These are phyloP conservation scores for Hanseniaspora guilliermondii DNA, from an alignment of 805 yeast species.

Conservation along the genomic window DNA sequence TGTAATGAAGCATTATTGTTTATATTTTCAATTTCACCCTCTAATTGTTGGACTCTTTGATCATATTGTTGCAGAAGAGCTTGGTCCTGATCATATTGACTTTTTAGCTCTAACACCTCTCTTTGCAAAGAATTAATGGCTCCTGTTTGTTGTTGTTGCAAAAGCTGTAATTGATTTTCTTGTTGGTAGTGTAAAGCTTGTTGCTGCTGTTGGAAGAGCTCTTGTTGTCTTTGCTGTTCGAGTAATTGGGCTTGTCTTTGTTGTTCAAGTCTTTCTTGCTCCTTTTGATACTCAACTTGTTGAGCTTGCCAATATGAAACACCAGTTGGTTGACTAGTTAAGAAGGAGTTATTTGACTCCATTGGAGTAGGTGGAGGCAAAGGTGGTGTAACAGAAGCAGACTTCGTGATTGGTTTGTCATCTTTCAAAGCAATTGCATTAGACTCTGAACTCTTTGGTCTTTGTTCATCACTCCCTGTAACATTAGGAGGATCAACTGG, in stretches of 20 bases:
- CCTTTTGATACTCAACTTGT: constrained; percentile 57
- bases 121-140: constrained; percentile 71
- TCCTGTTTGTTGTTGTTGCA: constrained; percentile 65
- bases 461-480: constrained; percentile 20
- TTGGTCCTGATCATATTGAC: constrained; percentile 80
- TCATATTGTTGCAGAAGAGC: constrained; percentile 77
- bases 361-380: constrained; percentile 25
- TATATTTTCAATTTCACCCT: constrained; percentile 51
- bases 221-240: constrained; percentile 61
- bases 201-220: constrained; percentile 50
- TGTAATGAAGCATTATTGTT: constrained; percentile 60
- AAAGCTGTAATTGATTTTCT: constrained; percentile 35
- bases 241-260: constrained; percentile 63
- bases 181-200: constrained; percentile 36
- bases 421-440: constrained; percentile 6
- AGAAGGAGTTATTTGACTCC: constrained; percentile 30
- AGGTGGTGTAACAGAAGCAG: neutral
- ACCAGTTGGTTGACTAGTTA: constrained; percentile 44
- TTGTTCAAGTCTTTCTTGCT: constrained; percentile 56
- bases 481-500: constrained; percentile 31
- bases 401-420: constrained; percentile 18
- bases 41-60: constrained; percentile 67
- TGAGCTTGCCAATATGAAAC: constrained; percentile 15
- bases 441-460: constrained; percentile 13
- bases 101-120: constrained; percentile 59